Base-by-base conservation (phyloP, 257 asterid genomes). In the Solanum bulbocastanum region DNA sequence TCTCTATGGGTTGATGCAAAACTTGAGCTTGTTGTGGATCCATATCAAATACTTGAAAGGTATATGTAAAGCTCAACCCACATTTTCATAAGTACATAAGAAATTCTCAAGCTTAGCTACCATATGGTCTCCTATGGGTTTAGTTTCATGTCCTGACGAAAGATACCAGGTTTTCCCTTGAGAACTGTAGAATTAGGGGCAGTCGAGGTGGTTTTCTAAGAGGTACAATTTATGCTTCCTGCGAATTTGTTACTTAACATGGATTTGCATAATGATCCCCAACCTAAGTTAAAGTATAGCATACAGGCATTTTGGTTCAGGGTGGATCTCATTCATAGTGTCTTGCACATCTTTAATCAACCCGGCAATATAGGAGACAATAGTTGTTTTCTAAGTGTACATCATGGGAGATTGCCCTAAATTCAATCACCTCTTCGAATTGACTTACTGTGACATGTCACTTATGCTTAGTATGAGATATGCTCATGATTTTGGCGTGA, bases 1-100 rank as follows among this genome's bases (percentile, higher is more conserved):
- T 96, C 99, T 32, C 72, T 96, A 87, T 96, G 99, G 98, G 89
- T 96, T 62, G 99, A 96, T 92, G 99, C 98, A 82, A 96, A 96
- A 88, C 98, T 96, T 82, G 97, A 96, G 91, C 96, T 96, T 62
- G 94, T 94, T 86, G 98, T 95, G 86, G 99, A 96, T 91, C 99
- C 99, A 84, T 86, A 94, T 90, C 95, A 92, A 92, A 91, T 95
- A 90, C 97, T 95, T 15, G 99, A 96, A 93, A 95, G 99, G 99
- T 94, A 89, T 73, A 72, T 88, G 33, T 79, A 30, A 25, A 85
- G 52, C 83, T 86, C 15, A 42, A 78, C 39, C 37, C 65, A n/a
- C 37, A 25, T 40, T 78, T 73, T 42, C 37, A 42, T 42, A 25
- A 25, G 23, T 42, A 40, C 62, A 78, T 25, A 13, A 42, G 65